Evolutionary conservation across 768 basidiomycete species (phyloP).

Genomic region (Pleurotus ostreatus): DNA sequence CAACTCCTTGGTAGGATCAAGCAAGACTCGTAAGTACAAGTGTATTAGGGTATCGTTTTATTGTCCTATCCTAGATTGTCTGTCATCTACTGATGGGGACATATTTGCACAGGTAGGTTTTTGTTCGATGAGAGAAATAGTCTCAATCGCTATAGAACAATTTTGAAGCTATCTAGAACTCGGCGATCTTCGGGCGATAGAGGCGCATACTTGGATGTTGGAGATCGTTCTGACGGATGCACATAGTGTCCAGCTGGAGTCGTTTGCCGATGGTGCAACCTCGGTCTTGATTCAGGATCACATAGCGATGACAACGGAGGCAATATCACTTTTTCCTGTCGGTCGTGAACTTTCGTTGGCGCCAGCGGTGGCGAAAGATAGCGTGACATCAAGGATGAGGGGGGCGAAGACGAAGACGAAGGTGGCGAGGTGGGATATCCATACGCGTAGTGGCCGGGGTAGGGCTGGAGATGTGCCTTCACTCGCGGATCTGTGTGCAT

Average conservation of each 20-base stretch:
- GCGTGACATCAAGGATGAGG: constrained; percentile 8
- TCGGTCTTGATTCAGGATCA: constrained; percentile 13
- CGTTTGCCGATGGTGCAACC: constrained; percentile 16
- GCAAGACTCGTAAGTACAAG: too few relatives aligned
- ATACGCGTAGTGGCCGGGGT: not conserved
- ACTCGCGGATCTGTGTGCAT: not conserved
- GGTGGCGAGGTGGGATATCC: constrained; percentile 7
- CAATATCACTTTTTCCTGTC: constrained; percentile 8
- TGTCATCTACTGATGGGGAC: too few relatives aligned
- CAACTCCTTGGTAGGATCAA: too few relatives aligned
- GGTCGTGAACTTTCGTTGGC: not conserved
- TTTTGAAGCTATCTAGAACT: constrained; percentile 52
- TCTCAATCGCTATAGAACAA: constrained; percentile 33
- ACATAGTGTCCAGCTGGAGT: constrained; percentile 17
- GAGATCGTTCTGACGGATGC: constrained; percentile 14
- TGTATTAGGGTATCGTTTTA: too few relatives aligned
- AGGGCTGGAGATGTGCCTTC: not conserved
- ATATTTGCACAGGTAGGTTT: constrained; percentile 7
- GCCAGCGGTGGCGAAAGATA: constrained; percentile 7
- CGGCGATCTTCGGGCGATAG: constrained; percentile 56
- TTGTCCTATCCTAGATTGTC: too few relatives aligned
- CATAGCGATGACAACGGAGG: constrained; percentile 19
- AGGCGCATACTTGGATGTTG: constrained; percentile 27
- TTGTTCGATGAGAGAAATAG: not conserved
- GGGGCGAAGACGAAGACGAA: constrained; percentile 12